Base-by-base conservation (phyloP, 805 yeast genomes). In the Nakazawaea peltata region DNA sequence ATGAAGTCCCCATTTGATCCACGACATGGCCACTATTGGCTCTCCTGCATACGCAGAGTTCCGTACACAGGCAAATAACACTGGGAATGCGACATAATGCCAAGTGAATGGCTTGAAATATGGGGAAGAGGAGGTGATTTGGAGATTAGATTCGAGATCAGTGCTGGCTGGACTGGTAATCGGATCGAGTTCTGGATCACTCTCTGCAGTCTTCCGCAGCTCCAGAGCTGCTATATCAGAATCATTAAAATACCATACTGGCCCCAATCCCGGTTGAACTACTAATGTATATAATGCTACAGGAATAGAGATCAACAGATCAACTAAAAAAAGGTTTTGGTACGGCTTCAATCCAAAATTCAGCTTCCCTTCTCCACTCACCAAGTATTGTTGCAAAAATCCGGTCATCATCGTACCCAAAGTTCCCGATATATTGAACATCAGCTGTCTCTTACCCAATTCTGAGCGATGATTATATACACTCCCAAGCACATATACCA, bases 21-120 rank as follows among this genome's bases (percentile, higher is more conserved):
- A 71, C 5, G 63, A 50, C 15, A 56, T 53, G 41, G 69, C 57
- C 0, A 73, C 59, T 13, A 71, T 72, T 34, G 62, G 69, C 19
- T 30, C 40, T 2, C 48, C 46, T n/a, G 63, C 57, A 35, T 58
- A 45, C 43, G 57, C 43, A 2, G 61, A 15, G 41, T 61, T 63
- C 44, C 63, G 60, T 47, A 54, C 60, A 7, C 59, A 54, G 37
- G 61, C 50, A 41, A 63, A 63, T 30, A 65, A 34, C 19, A 46
- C 10, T 15, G 73, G 73, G 44, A 68, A 67, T 13, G 65, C 61
- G 30, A 47, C 62, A 16, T 64, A 53, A 49, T 69, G 75, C 76
- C 76, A 69, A 4, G 73, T 64, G n/a, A n/a, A n/a, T n/a, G n/a
- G n/a, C 38, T 43, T 54, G 52, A 68, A 67, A 43, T 61, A 63